These are phyloP conservation scores for Bisporella sp. DNA, from an alignment of 2,329 filamentous ascomycete genomes.

Conservation along the genomic window DNA sequence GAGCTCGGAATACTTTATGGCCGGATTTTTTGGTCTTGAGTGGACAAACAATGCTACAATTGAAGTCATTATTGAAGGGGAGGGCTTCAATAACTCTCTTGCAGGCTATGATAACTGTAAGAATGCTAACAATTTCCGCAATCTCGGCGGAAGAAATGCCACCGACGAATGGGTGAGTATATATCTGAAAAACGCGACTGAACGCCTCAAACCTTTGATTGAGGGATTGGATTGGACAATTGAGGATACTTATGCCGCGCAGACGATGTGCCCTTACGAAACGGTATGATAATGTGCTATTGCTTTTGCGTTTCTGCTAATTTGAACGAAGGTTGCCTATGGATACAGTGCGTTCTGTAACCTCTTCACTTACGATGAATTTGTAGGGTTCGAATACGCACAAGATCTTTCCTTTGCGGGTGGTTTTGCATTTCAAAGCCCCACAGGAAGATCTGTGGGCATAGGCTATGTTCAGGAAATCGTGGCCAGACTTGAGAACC, in stretches of 20 bases:
- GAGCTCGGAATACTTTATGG: conserved; percentile 66
- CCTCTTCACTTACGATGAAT: conserved; percentile 70
- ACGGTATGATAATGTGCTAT: conserved; percentile 35
- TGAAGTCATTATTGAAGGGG: conserved; percentile 62
- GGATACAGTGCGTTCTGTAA: conserved; percentile 70
- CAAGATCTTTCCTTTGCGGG: conserved; percentile 61
- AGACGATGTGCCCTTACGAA: conserved; percentile 71
- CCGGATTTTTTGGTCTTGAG: conserved; percentile 70
- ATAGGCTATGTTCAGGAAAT: conserved; percentile 69
- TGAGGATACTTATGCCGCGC: conserved; percentile 57
- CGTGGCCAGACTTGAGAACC: conserved; percentile 61
- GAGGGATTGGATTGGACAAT: conserved; percentile 56
- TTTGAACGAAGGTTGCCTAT: conserved; percentile 47
- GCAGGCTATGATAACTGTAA: conserved; percentile 62
- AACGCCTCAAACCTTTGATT: conserved; percentile 49
- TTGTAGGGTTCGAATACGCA: conserved; percentile 65
- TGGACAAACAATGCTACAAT: conserved; percentile 68
- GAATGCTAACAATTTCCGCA: conserved; percentile 43
- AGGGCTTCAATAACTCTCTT: conserved; percentile 62
- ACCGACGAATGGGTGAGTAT: conserved; percentile 51
- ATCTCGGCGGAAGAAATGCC: conserved; percentile 45
- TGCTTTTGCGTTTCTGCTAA: conserved; percentile 3
- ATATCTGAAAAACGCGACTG: conserved; percentile 59
- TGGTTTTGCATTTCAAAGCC: conserved; percentile 28
- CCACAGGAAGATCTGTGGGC: conserved; percentile 55